phyloP scores from a whole-genome alignment of 2,329 filamentous ascomycete species.

The Thyridium curvatum region DNA sequence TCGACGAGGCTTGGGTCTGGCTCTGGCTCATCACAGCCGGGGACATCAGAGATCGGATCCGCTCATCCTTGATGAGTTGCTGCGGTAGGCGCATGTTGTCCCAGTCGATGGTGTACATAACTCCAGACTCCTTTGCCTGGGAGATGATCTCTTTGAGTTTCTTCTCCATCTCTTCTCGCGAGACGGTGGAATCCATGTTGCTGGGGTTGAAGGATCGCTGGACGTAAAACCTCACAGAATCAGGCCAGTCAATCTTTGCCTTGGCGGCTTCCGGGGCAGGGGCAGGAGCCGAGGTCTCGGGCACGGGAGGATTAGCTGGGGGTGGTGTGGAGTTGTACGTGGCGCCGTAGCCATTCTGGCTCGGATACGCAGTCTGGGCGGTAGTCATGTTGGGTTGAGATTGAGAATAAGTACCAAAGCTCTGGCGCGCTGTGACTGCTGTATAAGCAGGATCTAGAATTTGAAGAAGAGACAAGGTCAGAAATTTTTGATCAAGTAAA shows the following conservation, averaged over 20 bases:
- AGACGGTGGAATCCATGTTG: constrained; percentile 58
- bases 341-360: constrained; percentile 11
- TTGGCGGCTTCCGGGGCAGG: constrained; percentile 6
- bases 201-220: constrained; percentile 77
- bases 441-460: constrained; percentile 33
- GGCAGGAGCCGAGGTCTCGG: neutral
- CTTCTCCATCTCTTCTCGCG: constrained; percentile 66
- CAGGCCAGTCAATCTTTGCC: constrained; percentile 71
- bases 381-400: constrained; percentile 17
- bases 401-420: constrained; percentile 24
- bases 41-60: constrained; percentile 20
- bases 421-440: constrained; percentile 33
- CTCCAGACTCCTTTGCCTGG: constrained; percentile 66
- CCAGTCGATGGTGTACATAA: constrained; percentile 76
- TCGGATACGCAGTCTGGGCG: constrained; percentile 20
- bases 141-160: constrained; percentile 85
- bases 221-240: constrained; percentile 81
- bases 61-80: constrained; percentile 70
- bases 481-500: no score
- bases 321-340: neutral
- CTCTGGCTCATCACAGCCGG: neutral
- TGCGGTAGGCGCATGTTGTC: constrained; percentile 77
- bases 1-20: neutral
- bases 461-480: no score
- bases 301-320: constrained; percentile 14